Evolutionary conservation across 257 asterid genomes (phyloP).

Genomic region (Capsicum rhomboideum): DNA sequence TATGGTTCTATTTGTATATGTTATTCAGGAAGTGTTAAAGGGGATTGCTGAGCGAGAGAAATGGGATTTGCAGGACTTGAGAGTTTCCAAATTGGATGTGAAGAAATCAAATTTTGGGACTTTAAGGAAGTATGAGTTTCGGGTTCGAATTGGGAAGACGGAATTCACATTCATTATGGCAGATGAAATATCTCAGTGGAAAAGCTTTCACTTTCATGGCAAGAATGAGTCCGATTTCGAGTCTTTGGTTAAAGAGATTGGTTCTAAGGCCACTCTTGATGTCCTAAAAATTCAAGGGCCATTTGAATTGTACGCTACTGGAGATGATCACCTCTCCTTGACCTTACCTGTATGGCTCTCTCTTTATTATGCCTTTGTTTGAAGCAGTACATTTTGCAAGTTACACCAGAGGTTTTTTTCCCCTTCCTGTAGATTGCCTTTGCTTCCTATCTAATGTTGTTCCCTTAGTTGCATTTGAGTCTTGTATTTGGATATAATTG

Average conservation of each 20-base stretch:
- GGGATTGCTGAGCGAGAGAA: conserved; percentile 46
- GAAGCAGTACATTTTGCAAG: neutral
- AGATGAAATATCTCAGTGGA: conserved; percentile 53
- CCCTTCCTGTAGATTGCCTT: neutral
- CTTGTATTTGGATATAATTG: neutral
- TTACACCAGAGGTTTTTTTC: neutral
- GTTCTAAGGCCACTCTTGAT: conserved; percentile 35
- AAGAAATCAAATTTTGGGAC: conserved; percentile 36
- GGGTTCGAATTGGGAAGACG: conserved; percentile 39
- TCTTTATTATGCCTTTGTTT: neutral
- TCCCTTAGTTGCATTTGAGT: neutral
- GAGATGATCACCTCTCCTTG: conserved; percentile 47
- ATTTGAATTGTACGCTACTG: conserved; percentile 38
- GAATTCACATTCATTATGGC: conserved; percentile 43
- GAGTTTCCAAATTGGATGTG: conserved; percentile 45
- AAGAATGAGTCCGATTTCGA: conserved; percentile 34
- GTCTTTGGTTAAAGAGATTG: conserved; percentile 35
- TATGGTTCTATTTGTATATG: neutral
- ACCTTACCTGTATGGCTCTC: conserved; percentile 45
- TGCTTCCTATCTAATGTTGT: neutral
- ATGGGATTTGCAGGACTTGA: conserved; percentile 53
- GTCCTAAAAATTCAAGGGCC: conserved; percentile 64
- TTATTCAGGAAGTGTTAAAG: conserved; percentile 41
- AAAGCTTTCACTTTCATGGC: conserved; percentile 18
- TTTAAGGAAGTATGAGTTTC: conserved; percentile 35